Base-by-base conservation (phyloP, 108 stramenopile species). In the Discostella pseudostelligera region DNA sequence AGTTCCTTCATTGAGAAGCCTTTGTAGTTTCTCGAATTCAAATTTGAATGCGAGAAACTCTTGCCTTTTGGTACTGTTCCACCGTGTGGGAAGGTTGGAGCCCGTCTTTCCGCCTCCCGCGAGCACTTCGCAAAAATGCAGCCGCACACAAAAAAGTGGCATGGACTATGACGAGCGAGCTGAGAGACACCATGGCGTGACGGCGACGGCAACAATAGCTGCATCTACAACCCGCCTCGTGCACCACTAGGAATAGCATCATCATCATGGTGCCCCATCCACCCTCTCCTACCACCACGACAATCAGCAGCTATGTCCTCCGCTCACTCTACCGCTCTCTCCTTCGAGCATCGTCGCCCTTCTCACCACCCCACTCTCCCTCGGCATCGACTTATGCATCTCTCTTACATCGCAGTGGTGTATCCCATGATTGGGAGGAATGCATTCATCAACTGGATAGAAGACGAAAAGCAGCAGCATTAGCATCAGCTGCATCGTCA, bases 321-420 rank as follows among this genome's bases (percentile, higher is more conserved):
- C 70, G 59, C 14, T 67, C 76, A 8, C 66, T 93, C 35, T 90
- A 89, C 63, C 81, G 88, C 17, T 83, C 88, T 37, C 74, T 93
- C 26, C 81, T 93, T 14, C 71, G 83, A 19, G 48, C 86, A n/a
- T 65, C 81, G 44, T 71, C 79, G 16, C 85, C 82, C 1, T 93
- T 85, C 65, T 76, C 80, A 8, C 22, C 80, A 11, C 22, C 62
- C 20, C 85, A 83, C 1, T 82, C 81, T 3, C 69, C 82, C 20
- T 53, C 76, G 46, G 78, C 80, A 4, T 22, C 56, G 11, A 67
- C 76, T 21, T 62, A 84, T 29, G 61, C 82, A 14, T 83, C 72
- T 42, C 62, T 93, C 16, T 19, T 93, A 14, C 83, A 87, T 53
- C 82, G 92, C 22, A 73, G 76, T 22, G 85, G 85, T 6, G 62